Base-by-base conservation (phyloP, 352 stramenopile species). In the Phytophthora foliorum region DNA sequence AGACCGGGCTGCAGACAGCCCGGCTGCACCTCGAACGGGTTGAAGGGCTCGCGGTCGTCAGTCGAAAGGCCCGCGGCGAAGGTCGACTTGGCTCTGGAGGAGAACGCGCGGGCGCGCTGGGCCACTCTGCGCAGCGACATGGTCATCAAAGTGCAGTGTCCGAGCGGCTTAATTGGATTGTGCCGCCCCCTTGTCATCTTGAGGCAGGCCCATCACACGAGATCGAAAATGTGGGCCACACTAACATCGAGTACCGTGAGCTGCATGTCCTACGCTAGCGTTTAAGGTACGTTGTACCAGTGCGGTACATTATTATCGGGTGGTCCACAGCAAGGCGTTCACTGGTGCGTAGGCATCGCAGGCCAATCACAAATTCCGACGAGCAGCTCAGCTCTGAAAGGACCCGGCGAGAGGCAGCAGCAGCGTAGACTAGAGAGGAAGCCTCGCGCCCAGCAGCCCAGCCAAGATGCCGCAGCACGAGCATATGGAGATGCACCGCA, bases 401-500 rank as follows among this genome's bases (percentile, higher is more conserved):
- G 45, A 57, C 55, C 53, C 24, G n/a, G 22, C 41, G n/a, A 44
- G 38, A 68, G 56, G 21, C 46, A 59, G 24, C 31, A 62, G 34
- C 31, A 42, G 21, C 17, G 16, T 31, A 27, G 21, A 68, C 9
- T n/a, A 44, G 38, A 21, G 21, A 54, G 32, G 32, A 21, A 53
- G 27, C 39, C 22, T 16, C 29, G 16, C 19, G 13, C 21, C 46
- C 21, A 19, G 44, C 42, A 21, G n/a, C 2, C 21, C 42, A 74
- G 67, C 34, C 69, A 92, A 86, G 64, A 99, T 99, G 96, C 96
- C 96, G 69, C 96, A 99, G 82, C 97, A 99, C 90, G 98, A 99
- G 86, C 97, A 99, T 77, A 99, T 99, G 95, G 98, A 99, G 90
- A 97, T 99, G 77, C 96, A 99, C 79, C 94, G 96, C 75, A 99